Evolutionary conservation across 2,329 filamentous ascomycete genomes (phyloP).

Genomic region (Bertia moriformis): DNA sequence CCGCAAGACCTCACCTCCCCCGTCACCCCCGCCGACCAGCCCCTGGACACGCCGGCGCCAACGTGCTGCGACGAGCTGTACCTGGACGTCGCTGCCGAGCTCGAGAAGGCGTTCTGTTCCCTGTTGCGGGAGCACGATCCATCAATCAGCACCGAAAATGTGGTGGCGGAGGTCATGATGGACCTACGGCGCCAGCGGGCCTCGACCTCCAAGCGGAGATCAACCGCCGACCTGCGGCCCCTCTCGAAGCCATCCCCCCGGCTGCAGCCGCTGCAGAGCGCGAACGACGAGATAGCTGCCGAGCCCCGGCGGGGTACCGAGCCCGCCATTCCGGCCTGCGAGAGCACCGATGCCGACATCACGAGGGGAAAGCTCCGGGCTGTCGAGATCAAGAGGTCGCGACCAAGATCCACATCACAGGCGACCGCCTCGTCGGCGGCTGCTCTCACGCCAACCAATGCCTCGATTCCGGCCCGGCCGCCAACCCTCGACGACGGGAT

Average conservation of each 20-base stretch:
- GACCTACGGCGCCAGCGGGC: conserved; percentile 2
- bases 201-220: conserved; percentile 5
- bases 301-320: not conserved
- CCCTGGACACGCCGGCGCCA: conserved; percentile 15
- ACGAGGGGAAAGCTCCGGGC: not conserved
- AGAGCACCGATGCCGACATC: not conserved
- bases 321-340: not conserved
- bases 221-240: conserved; percentile 2
- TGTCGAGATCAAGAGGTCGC: conserved; percentile 4
- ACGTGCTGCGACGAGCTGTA: conserved; percentile 33
- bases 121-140: conserved; percentile 24
- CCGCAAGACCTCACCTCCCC: conserved; percentile 13
- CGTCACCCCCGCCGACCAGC: conserved; percentile 10
- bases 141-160: conserved; percentile 24
- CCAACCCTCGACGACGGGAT: conserved; percentile 30
- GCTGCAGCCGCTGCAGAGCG: conserved; percentile 3
- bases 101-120: conserved; percentile 33
- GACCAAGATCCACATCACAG: conserved; percentile 2
- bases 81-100: conserved; percentile 28
- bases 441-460: conserved; percentile 1
- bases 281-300: too few relatives aligned
- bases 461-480: conserved; percentile 8
- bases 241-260: conserved; percentile 4
- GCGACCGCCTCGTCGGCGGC: conserved; percentile 1
- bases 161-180: conserved; percentile 29